Percentiles rank a stretch among this genome's conserved stretches.
phyloP scores from a whole-genome alignment of 2,329 filamentous ascomycete genomes.

The Emericellopsis atlantica region DNA sequence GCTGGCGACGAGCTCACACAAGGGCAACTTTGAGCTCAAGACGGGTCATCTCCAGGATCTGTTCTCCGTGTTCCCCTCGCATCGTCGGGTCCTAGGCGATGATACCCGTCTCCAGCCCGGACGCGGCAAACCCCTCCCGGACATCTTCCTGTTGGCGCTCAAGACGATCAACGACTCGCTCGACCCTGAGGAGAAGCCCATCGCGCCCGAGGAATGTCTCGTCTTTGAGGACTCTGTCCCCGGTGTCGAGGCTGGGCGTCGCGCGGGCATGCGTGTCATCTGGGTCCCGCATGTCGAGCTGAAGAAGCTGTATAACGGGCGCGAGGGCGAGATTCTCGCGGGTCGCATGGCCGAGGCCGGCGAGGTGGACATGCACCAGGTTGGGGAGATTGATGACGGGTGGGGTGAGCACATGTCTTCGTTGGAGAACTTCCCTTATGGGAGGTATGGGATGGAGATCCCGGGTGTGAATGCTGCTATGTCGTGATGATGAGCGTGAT shows the following conservation, averaged over 20 bases:
- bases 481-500: too few relatives aligned
- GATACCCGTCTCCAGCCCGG: slow-evolving; percentile 65
- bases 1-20: slow-evolving; percentile 69
- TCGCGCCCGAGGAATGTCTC: slow-evolving; percentile 76
- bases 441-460: slow-evolving; percentile 44
- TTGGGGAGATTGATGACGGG: slow-evolving; percentile 45
- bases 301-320: slow-evolving; percentile 60
- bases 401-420: slow-evolving; percentile 43
- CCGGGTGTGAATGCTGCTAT: slow-evolving; percentile 10
- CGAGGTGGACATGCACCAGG: slow-evolving; percentile 37
- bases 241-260: slow-evolving; percentile 78
- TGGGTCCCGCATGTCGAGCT: slow-evolving; percentile 84
- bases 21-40: slow-evolving; percentile 65
- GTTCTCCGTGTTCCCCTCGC: slow-evolving; percentile 51
- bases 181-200: slow-evolving; percentile 44
- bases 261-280: slow-evolving; percentile 87
- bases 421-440: slow-evolving; percentile 43
- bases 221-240: slow-evolving; percentile 95
- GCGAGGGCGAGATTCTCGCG: slow-evolving; percentile 72
- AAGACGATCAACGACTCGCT: slow-evolving; percentile 71
- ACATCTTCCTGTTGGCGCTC: slow-evolving; percentile 85
- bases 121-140: slow-evolving; percentile 85
- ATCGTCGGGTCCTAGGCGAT: slow-evolving; percentile 75
- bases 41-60: slow-evolving; percentile 47
- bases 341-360: slow-evolving; percentile 62